Evolutionary conservation across 306 rosid species (phyloP), one percentile per base, ranked within the genome.

Genomic region (Lithocarpus polystachyus): DNA sequence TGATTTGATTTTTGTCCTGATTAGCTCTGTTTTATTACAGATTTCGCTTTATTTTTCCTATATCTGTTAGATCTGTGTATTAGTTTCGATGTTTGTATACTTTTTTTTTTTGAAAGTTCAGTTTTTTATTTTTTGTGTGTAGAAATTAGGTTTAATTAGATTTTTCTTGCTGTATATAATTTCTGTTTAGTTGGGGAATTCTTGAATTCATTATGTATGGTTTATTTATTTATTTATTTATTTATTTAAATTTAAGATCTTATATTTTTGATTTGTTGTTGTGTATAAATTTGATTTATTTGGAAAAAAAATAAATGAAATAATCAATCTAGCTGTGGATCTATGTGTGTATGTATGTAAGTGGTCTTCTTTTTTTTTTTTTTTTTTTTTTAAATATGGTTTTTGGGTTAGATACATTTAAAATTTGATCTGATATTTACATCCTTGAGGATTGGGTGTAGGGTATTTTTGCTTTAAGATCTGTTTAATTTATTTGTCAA

Each of bases 1-100:
- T 85, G 75, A 56, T 54, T 61, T 68, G 57, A 31, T 79, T 80
- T 77, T 2, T 79, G 12, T 81, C 33, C 1, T 40, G 45, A 60
- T 76, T 87, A 59, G 79, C 78, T 79, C 31, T 80, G 48, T 75
- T 7, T 74, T 73, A 3, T 55, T 35, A 15, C 82, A 75, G 80
- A 11, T 72, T 12, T 81, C n/a, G 5, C n/a, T 8, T 76, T 23
- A 54, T 0, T 43, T 20, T 0, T 5, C 23, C 1, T 19, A 68
- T n/a, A 19, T 20, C n/a, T 37, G 56, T 23, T 43, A 4, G 40
- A 48, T 33, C 17, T 13, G 52, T 68, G 40, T 68, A 17, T 18
- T n/a, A 19, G 17, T 54, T 77, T 5, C 4, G 3, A 17, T 13
- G 10, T 54, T 55, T 68, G 53, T 48, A 12, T 12, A n/a, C 1